Evolutionary conservation across 2,329 filamentous ascomycete genomes (phyloP).

Genomic region (Dactylellina haptotyla): DNA sequence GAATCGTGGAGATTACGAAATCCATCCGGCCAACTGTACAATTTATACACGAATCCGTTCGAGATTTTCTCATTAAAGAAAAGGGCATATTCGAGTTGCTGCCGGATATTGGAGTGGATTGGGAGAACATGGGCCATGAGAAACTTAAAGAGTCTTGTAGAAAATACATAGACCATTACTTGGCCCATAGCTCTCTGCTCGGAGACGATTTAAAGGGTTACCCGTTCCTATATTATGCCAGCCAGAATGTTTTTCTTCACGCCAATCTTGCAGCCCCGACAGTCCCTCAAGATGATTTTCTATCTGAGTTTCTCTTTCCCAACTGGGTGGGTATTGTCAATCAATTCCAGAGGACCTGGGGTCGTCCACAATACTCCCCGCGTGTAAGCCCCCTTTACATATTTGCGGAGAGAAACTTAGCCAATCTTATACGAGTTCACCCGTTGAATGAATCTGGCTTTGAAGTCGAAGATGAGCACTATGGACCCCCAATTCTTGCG

Average conservation of each 20-base stretch:
- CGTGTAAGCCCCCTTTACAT: conserved; percentile 60
- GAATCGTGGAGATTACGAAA: conserved; percentile 59
- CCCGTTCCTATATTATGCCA: conserved; percentile 66
- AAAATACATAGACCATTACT: conserved; percentile 60
- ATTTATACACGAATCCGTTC: conserved; percentile 61
- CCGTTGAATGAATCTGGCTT: conserved; percentile 54
- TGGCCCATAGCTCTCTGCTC: background rate
- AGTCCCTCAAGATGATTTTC: conserved; percentile 59
- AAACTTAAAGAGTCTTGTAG: conserved; percentile 64
- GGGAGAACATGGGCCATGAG: conserved; percentile 61
- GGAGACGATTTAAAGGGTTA: conserved; percentile 57
- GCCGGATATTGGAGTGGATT: background rate
- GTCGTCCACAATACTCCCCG: conserved; percentile 57
- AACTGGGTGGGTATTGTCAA: conserved; percentile 60
- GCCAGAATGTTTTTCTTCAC: background rate
- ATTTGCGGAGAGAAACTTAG: conserved; percentile 59
- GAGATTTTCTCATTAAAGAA: conserved; percentile 59
- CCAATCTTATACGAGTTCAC: conserved; percentile 57
- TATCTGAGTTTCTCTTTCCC: conserved; percentile 58
- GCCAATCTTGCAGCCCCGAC: conserved; percentile 59
- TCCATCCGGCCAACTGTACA: conserved; percentile 57
- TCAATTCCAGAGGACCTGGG: conserved; percentile 56
- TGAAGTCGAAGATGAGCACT: conserved; percentile 59
- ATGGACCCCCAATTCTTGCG: conserved; percentile 61
- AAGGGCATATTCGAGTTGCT: background rate